phyloP scores from a whole-genome alignment of 2,329 filamentous ascomycete species.

The Aspergillus luchuensis region DNA sequence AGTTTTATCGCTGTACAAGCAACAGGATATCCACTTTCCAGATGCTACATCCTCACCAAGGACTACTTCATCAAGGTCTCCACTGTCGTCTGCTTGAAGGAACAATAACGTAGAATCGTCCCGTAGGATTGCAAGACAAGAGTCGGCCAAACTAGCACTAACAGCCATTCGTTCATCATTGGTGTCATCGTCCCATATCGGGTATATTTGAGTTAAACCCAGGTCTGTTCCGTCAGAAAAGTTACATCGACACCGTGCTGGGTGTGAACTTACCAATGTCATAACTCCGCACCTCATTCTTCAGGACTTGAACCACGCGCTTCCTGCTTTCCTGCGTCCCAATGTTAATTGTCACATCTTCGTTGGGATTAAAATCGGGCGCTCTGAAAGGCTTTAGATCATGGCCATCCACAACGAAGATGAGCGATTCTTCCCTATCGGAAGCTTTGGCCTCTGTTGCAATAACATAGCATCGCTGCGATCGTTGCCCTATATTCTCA shows the following conservation, averaged over 20 bases:
- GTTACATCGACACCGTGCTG: constrained; percentile 6
- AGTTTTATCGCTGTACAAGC: constrained; percentile 71
- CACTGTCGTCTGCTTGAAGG: constrained; percentile 74
- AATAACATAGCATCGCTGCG: constrained; percentile 75
- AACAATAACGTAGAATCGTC: constrained; percentile 82
- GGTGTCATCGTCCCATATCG: constrained; percentile 88
- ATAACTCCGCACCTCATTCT: constrained; percentile 84
- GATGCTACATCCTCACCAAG: constrained; percentile 60
- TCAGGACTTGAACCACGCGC: constrained; percentile 83
- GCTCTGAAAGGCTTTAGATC: constrained; percentile 74
- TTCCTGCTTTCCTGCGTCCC: constrained; percentile 78
- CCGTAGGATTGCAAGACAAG: constrained; percentile 78
- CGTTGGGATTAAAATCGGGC: constrained; percentile 88
- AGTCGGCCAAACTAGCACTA: constrained; percentile 81
- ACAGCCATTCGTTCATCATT: constrained; percentile 74
- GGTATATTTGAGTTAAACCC: constrained; percentile 84
- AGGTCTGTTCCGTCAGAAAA: constrained; percentile 61
- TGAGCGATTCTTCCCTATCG: constrained; percentile 74
- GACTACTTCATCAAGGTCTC: constrained; percentile 82
- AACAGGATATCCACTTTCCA: constrained; percentile 79
- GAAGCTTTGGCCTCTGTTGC: constrained; percentile 68
- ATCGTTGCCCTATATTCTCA: constrained; percentile 58
- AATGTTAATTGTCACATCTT: constrained; percentile 82
- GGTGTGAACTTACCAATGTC: constrained; percentile 68
- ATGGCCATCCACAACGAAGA: constrained; percentile 73